Conservation (phyloP, 257 asterid genomes). For the Solanum verrucosum region DNA sequence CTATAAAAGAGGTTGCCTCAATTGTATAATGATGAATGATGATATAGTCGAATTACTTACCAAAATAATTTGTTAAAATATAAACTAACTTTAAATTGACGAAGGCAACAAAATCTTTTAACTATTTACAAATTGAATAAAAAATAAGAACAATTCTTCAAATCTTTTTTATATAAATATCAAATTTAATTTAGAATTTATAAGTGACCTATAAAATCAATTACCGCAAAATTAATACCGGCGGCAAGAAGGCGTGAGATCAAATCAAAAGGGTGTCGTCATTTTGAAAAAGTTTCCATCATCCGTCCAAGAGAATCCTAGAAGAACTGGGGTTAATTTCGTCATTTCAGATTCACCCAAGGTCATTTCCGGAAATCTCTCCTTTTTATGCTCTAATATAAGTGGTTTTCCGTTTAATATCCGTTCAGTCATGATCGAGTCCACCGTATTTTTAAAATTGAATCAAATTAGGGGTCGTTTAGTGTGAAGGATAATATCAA, state of each 20-base stretch:
- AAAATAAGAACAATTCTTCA: too few relatives aligned
- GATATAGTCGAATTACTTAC: too few relatives aligned
- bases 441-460: neutral
- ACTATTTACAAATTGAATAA: too few relatives aligned
- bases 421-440: constrained; percentile 11
- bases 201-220: neutral
- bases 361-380: constrained; percentile 1
- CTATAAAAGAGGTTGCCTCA: neutral
- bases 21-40: neutral
- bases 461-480: neutral
- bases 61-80: too few relatives aligned
- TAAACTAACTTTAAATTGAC: too few relatives aligned
- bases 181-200: neutral
- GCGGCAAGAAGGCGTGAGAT: neutral
- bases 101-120: too few relatives aligned
- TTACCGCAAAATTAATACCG: neutral
- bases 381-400: neutral
- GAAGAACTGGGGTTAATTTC: neutral
- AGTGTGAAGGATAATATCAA: too few relatives aligned
- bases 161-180: too few relatives aligned
- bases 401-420: neutral
- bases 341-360: neutral
- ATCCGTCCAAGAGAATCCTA: neutral
- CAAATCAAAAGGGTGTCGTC: neutral
- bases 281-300: neutral